Base-by-base conservation (phyloP, 179 eudicot genomes). In the Amaranthus tricolor region DNA sequence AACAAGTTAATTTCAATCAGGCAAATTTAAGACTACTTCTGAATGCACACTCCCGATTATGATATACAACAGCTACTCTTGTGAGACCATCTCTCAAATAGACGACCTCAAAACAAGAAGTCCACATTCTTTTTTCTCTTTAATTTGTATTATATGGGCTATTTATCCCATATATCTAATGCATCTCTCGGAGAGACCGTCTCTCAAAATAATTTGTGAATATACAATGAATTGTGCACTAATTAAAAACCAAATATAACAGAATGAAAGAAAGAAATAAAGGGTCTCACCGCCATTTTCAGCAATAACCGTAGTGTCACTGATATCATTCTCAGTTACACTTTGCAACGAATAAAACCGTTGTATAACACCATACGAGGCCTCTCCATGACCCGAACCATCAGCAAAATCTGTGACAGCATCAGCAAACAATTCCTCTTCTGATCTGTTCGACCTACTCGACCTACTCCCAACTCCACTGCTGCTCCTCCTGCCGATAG, bases 341-440 rank as follows among this genome's bases (percentile, higher is more conserved):
- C 54, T 77, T 55, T 79, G 74, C 82, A 80, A 19, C 55, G 81
- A 77, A 73, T 82, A 83, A 54, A 67, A 83, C 43, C 84, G 73
- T 31, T 80, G 73, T 19, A 72, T 66, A 54, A 57, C 76, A 80
- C 84, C 86, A 76, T 77, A 82, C 5, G 81, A 71, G 13, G 24
- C 73, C 62, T 75, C 86, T 76, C 72, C 85, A 65, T 70, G 21
- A 16, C 67, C 79, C 3, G 82, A 77, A 77, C 73, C 70, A 45
- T 80, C 86, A 66, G n/a, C 20, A 78, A 92, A 86, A 47, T 90
- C 96, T 14, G 88, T 81, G 31, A 76, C 87, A 44, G 96, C 94
- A 76, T 91, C 97, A 10, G 91, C 69, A 79, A 84, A 90, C 64
- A 85, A 74, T 31, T 92, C 96, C 71, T 90, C 94, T 79, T 89